These are phyloP conservation scores for Colletotrichum sp. DNA, from an alignment of 2,329 filamentous ascomycete genomes.

Conservation along the genomic window DNA sequence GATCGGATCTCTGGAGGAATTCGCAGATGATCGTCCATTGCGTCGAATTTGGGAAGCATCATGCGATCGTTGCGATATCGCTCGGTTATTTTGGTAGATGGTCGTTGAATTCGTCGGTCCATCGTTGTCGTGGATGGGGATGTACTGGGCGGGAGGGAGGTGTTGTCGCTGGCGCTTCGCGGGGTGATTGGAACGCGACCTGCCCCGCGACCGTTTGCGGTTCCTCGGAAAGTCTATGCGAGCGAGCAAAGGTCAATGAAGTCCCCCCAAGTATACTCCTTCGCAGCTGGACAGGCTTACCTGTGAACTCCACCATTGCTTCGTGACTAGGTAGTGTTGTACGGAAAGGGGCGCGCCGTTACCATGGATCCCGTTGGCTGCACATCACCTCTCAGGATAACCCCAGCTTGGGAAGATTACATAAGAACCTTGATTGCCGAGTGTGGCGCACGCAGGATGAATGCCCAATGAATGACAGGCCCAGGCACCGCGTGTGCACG, in stretches of 20 bases:
- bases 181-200: not conserved
- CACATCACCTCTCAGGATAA: not conserved
- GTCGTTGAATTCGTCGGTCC: not conserved
- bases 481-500: not conserved
- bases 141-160: accelerated
- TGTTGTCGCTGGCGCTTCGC: not conserved
- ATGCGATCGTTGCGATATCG: not conserved
- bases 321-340: not conserved
- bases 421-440: not conserved
- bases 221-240: not conserved
- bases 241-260: not conserved
- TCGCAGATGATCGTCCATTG: not conserved
- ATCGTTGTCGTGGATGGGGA: accelerated
- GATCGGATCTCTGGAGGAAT: not conserved
- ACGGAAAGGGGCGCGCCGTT: not conserved
- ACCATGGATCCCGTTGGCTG: not conserved
- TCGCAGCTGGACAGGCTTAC: not conserved
- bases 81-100: not conserved
- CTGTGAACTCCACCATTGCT: not conserved
- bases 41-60: accelerated
- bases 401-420: not conserved
- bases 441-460: not conserved
- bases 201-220: not conserved
- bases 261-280: not conserved
- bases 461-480: not conserved